phyloP scores from a whole-genome alignment of 106 monocot genomes.

The Platanthera zijinensis region DNA sequence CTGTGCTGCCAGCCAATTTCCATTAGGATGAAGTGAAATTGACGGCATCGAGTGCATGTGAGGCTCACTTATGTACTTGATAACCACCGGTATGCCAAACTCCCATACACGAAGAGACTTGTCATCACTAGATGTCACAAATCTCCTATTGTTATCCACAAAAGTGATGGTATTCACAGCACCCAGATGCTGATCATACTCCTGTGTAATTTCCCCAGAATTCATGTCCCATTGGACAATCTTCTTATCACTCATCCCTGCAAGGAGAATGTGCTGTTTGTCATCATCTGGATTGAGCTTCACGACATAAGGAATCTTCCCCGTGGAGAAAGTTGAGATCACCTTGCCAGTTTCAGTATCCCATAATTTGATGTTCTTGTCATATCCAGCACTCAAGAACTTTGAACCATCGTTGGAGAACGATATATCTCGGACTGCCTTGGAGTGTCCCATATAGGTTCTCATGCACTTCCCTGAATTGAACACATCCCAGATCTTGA shows the following conservation, averaged over 20 bases:
- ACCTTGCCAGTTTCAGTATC: slow-evolving; percentile 97
- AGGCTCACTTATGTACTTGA: slow-evolving; percentile 97
- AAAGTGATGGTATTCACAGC: slow-evolving; percentile 98
- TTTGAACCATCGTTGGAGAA: slow-evolving; percentile 87
- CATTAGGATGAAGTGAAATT: slow-evolving; percentile 85
- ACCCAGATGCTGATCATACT: slow-evolving; percentile 96
- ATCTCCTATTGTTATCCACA: slow-evolving; percentile 93
- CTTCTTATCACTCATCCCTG: slow-evolving; percentile 98
- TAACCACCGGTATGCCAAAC: slow-evolving; percentile 96
- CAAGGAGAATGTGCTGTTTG: slow-evolving; percentile 88
- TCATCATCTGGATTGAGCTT: slow-evolving; percentile 96
- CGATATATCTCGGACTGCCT: slow-evolving; percentile 85
- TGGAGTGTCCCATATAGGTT: slow-evolving; percentile 99
- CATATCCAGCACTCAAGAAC: slow-evolving; percentile 93
- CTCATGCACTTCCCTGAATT: slow-evolving; percentile 92
- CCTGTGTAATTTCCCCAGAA: slow-evolving; percentile 80
- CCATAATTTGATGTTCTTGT: slow-evolving; percentile 94
- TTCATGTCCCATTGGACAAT: slow-evolving; percentile 99
- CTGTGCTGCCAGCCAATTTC: slow-evolving; percentile 93
- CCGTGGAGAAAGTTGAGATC: slow-evolving; percentile 93
- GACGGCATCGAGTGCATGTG: slow-evolving; percentile 99
- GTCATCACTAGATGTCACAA: slow-evolving; percentile 97
- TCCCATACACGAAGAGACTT: slow-evolving; percentile 98
- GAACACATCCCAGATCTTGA: slow-evolving; percentile 98
- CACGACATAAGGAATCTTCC: slow-evolving; percentile 90